Base-by-base conservation (phyloP, 176 grass and related monocot genomes). In the Carex myosuroides region DNA sequence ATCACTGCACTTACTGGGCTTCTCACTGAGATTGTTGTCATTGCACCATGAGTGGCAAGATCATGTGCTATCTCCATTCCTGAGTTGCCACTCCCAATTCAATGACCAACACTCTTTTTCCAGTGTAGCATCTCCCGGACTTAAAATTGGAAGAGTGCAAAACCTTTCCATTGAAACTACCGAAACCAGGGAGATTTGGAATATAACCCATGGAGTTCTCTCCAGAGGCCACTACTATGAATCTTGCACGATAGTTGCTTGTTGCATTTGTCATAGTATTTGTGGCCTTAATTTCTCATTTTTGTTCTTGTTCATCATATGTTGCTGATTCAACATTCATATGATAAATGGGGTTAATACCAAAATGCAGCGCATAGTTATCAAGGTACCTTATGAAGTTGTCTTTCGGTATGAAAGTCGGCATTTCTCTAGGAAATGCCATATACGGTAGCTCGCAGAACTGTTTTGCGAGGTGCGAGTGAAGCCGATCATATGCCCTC, bases 61-160 rank as follows among this genome's bases (percentile, higher is more conserved):
- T 90, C 88, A 2, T 90, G 88, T 2, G 88, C 86, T 1, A 93
- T 90, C 81, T 93, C 91, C 84, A 93, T 90, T 0, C 88, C 88
- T 0, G 88, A 93, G 18, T 93, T 90, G 20, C 91, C 91, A 2
- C 48, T 53, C 2, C 91, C 91, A 5, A 93, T 80, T 88, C 91
- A 5, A 93, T 80, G 0, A 93, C 86, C 1, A 93, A 63, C 3
- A 93, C 74, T 0, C 13, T 86, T 50, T 67, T 53, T 6, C 75
- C 74, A 1, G 81, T n/a, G 26, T 90, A 93, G 0, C 0, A 0
- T 0, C 14, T 10, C 5, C 88, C 88, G 0, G 86, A 90, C 81
- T 85, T 90, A 68, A 64, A 93, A 0, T 1, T 0, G 0, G 88
- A 90, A 0, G 91, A 88, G 74, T 90, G 91, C 6, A 90, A 4